Conservation (phyloP, 495 filamentous ascomycete genomes). For the Penicillium turbatum region DNA sequence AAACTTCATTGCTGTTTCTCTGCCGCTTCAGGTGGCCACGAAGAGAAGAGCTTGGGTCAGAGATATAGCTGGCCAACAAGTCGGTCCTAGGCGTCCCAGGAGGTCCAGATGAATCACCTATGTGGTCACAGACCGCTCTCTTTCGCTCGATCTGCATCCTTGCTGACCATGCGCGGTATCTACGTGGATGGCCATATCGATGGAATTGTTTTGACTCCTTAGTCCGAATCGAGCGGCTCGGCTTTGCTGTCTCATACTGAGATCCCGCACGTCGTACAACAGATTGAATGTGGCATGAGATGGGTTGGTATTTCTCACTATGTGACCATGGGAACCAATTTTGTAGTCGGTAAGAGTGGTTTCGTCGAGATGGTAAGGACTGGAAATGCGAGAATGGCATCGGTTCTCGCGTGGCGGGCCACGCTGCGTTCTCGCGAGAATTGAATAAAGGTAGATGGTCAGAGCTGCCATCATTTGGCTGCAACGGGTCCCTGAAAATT, state of each 20-base stretch:
- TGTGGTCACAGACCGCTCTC: constrained; percentile 2
- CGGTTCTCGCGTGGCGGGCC: background rate
- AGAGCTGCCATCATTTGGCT: background rate
- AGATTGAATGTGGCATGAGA: constrained; percentile 3
- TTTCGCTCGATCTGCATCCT: constrained; percentile 32
- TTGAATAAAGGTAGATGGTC: background rate
- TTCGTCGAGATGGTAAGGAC: background rate
- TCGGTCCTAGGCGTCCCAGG: constrained; percentile 38
- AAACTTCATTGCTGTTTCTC: background rate
- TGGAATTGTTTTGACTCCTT: background rate
- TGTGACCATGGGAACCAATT: background rate
- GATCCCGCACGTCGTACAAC: background rate
- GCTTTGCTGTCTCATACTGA: background rate
- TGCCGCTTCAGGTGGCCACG: background rate
- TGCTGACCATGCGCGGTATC: constrained; percentile 36
- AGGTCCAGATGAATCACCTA: constrained; percentile 25
- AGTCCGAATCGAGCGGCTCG: background rate
- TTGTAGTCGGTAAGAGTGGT: background rate
- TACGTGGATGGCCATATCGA: constrained; percentile 11
- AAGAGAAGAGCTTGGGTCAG: constrained; percentile 14
- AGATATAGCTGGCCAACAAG: constrained; percentile 24
- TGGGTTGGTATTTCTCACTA: background rate
- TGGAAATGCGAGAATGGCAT: background rate
- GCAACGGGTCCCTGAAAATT: background rate
- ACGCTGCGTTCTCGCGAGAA: background rate